Conservation (phyloP, 371 early-diverging fungal genomes). For the Parasitella parasitica region DNA sequence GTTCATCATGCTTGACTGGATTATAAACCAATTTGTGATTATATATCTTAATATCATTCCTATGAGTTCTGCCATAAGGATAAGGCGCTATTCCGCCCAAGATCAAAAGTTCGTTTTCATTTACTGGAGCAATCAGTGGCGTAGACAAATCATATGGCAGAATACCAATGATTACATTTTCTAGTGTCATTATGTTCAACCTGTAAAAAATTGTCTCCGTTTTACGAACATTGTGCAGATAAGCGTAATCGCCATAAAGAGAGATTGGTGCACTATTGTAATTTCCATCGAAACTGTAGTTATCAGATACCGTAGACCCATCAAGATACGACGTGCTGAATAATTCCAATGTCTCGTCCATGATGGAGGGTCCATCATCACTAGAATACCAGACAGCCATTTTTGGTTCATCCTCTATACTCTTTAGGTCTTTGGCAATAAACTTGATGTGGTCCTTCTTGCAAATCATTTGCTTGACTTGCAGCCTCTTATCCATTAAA, state of each 20-base stretch:
- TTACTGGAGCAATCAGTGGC: background rate
- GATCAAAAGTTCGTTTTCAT: background rate
- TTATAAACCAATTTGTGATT: background rate
- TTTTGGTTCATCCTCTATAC: background rate
- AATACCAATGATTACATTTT: background rate
- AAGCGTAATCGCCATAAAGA: background rate
- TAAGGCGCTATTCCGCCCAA: background rate
- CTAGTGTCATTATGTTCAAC: background rate
- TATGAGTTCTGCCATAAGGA: background rate
- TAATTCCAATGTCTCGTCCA: background rate
- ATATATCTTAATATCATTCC: background rate
- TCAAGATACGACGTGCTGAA: background rate
- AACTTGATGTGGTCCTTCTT: background rate
- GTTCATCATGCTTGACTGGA: background rate
- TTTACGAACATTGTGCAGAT: background rate
- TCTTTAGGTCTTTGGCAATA: background rate
- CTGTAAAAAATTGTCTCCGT: background rate
- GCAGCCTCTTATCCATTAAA: background rate
- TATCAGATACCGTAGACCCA: background rate
- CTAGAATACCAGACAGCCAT: background rate
- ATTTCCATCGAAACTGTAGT: background rate
- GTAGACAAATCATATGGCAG: background rate
- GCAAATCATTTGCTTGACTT: background rate
- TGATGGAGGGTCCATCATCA: background rate
- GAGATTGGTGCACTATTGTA: background rate